Evolutionary conservation across 164 flowering plant species (phyloP), one percentile per base, ranked within the genome.

Genomic region (Aristolochia contorta): DNA sequence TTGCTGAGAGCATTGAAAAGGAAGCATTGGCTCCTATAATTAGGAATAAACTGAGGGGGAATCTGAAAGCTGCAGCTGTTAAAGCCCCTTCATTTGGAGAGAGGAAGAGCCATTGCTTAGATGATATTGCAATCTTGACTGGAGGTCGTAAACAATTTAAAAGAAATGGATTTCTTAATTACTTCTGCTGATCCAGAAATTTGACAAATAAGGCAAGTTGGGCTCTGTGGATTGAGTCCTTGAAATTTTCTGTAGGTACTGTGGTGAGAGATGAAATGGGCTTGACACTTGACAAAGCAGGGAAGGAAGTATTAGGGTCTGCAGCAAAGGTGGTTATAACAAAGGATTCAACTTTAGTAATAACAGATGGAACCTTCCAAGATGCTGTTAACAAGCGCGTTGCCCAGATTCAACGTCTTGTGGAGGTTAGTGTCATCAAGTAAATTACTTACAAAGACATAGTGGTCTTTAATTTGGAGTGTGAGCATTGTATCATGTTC

Each of bases 31-130:
- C 96, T 75, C 87, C 92, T 9, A 69, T 91, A 25, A 82, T 88
- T 43, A 83, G 79, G 75, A 91, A 91, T 78, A 91, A 88, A 68
- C 84, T 88, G 65, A 80, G 49, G 58, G 97, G 96, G 19, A 69
- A 57, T 24, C 62, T 91, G 67, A 86, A 84, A 74, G 89, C 83
- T 46, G 97, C 82, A 48, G 97, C 94, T 19, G 75, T 85, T 25
- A 91, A 86, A 73, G 98, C 98, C 68, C 96, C 96, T 65, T 80
- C 89, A 15, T 86, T 91, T 75, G 87, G 91, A 43, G 92, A 87
- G 67, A 83, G 87, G 62, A 91, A 87, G 73, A 91, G 95, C 74
- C 89, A 89, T 67, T 86, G 58, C 79, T 74, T 91, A 60, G 98
- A 91, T 69, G 98, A 91, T 73, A 80, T 91, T 64, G 95, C 96